These are phyloP conservation scores for Viola odorata DNA, from an alignment of 345 rosid species.

Conservation along the genomic window DNA sequence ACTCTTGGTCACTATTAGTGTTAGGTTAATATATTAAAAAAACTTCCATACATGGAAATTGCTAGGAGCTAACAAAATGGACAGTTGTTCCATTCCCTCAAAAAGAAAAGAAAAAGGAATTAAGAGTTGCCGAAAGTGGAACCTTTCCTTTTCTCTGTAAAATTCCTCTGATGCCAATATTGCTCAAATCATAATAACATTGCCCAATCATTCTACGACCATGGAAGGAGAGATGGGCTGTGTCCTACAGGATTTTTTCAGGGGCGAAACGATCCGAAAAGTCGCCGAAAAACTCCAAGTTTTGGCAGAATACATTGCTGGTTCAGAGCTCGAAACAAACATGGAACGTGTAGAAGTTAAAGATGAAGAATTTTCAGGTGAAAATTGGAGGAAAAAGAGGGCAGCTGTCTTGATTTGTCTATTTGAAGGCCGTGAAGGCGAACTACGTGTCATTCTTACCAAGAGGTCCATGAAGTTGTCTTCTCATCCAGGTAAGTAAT, in stretches of 20 bases:
- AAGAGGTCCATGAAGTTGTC: constrained; percentile 37
- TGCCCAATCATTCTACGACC: neutral
- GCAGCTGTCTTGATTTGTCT: constrained; percentile 47
- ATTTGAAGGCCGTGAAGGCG: constrained; percentile 29
- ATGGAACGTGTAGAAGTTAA: constrained; percentile 3
- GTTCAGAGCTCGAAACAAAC: neutral
- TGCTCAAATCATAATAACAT: neutral
- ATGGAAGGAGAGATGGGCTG: neutral
- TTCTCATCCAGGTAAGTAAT: constrained; percentile 27
- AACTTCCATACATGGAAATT: too few species aligned
- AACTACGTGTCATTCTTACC: constrained; percentile 40
- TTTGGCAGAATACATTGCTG: neutral
- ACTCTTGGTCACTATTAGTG: too few species aligned
- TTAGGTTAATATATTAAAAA: too few species aligned
- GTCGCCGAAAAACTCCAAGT: constrained; percentile 21
- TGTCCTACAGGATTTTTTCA: neutral
- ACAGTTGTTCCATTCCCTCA: too few species aligned
- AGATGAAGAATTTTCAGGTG: neutral
- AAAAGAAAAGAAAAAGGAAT: too few species aligned
- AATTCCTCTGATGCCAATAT: too few species aligned
- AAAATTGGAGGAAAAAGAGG: constrained; percentile 17
- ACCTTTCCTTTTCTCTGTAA: too few species aligned
- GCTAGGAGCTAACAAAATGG: too few species aligned
- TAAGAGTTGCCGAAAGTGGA: too few species aligned
- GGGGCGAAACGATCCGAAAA: constrained; percentile 13